Conservation (phyloP, 2,329 filamentous ascomycete genomes). For the Fusarium praegraminearum region DNA sequence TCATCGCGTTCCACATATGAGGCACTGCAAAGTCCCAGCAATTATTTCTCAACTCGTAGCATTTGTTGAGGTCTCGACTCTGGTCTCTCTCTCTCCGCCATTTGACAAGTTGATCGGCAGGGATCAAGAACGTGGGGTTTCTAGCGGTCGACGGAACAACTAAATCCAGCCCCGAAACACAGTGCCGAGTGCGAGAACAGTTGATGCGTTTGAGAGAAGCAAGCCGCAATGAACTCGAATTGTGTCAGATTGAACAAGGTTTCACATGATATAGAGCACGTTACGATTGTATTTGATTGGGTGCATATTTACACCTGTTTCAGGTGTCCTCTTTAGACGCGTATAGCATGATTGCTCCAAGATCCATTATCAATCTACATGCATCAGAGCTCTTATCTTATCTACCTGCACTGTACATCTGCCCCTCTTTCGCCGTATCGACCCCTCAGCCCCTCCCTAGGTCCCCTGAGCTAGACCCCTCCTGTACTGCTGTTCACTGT, state of each 20-base stretch:
- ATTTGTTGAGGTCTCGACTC: slow-evolving; percentile 25
- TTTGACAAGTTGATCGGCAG: slow-evolving; percentile 8
- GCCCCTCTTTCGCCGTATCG: slow-evolving; percentile 45
- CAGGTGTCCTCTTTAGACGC: not conserved
- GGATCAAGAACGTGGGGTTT: slow-evolving; percentile 34
- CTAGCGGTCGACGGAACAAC: slow-evolving; percentile 39
- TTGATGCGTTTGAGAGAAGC: not conserved
- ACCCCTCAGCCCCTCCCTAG: slow-evolving; percentile 42
- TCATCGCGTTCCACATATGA: slow-evolving; percentile 6
- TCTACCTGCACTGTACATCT: slow-evolving; percentile 45
- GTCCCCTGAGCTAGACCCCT: slow-evolving; percentile 42
- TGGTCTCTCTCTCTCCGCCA: slow-evolving; percentile 25
- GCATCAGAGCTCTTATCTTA: slow-evolving; percentile 36
- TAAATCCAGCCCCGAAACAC: slow-evolving; percentile 37
- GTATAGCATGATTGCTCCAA: not conserved
- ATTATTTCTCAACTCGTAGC: slow-evolving; percentile 34
- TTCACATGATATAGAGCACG: not conserved
- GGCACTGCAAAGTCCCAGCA: not conserved
- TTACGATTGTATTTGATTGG: not conserved
- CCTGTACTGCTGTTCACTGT: slow-evolving; percentile 32
- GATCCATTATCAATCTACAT: not conserved
- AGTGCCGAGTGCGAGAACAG: slow-evolving; percentile 20
- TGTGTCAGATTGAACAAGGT: not conserved
- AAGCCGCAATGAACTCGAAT: not conserved
- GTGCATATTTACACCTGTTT: not conserved